Evolutionary conservation across 176 grass and related monocot species (phyloP), one percentile per base, ranked within the genome.

Genomic region (Musa itinerans): DNA sequence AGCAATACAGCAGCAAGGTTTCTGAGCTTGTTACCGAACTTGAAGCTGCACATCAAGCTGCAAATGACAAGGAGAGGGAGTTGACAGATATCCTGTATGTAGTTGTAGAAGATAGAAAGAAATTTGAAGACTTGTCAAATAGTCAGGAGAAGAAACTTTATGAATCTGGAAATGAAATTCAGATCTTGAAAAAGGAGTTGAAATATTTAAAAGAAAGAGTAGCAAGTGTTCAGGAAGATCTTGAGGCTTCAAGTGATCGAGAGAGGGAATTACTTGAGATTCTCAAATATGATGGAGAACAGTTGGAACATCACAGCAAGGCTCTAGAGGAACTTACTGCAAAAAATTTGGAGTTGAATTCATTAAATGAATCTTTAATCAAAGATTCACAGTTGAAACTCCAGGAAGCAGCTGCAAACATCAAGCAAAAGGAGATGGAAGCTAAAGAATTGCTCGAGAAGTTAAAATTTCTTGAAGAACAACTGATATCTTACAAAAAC

Each of bases 301-400:
- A 93, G 71, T 78, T 97, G 77, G 90, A 97, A 84, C 87, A 97
- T 85, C 83, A 79, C 63, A 78, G 73, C 23, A 97, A 82, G 75
- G 82, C 71, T 71, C 62, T 93, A 70, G 94, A 97, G 68, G 86
- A 97, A 73, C 74, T 83, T 76, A 79, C 79, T 75, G 85, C 86
- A 53, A 93, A 86, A 83, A 90, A 87, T 73, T 66, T 91, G 54
- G 87, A 96, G 50, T 74, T 90, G 65, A 86, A 87, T 77, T 49
- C 74, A 71, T 62, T 87, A 26, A 87, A 93, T 53, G 88, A 93
- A 67, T 89, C 90, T 76, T 83, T 98, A 67, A 65, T 87, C 63
- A 89, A 93, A 83, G 94, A 98, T 62, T 90, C 90, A 73, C 83
- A 89, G 74, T 53, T 54, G 78, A 98, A 93, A 78, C 72, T 98